Base-by-base conservation (phyloP, 768 basidiomycete species). In the Boletales sp. region DNA sequence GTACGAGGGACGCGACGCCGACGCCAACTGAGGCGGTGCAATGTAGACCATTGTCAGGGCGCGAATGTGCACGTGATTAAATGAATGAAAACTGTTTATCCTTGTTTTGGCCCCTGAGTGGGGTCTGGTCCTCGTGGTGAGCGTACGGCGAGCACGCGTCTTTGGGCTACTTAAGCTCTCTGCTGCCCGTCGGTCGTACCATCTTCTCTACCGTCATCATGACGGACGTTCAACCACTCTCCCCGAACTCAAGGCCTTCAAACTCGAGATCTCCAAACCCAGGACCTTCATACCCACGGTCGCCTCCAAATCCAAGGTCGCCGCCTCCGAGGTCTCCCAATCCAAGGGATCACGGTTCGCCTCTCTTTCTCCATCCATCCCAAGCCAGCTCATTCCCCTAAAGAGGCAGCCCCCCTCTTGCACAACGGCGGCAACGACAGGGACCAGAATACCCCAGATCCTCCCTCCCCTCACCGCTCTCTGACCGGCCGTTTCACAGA, bases 351-450 rank as follows among this genome's bases (percentile, higher is more conserved):
- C 74, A 78, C 66, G 84, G 84, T 80, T 35, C 40, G 64, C 36
- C 41, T 51, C 17, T 2, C 17, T 17, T 33, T 14, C 21, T 1
- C 9, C 9, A 12, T 9, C 21, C 36, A 15, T 18, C 21, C 14
- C 19, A 19, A 18, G n/a, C 44, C 39, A 12, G 28, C 58, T 57
- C 48, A 46, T 49, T 3, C 30, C 33, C 21, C 21, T 18, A 13
- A 64, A 89, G 88, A 90, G 68, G 65, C 78, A 25, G 82, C 84
- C 4, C 82, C 87, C 34, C 72, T 90, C 41, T 67, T 90, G 19
- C 73, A 74, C 51, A 75, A 80, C 61, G 65, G 73, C 28, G 76
- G 74, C 15, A 63, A 70, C 15, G 76, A 75, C 2, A 63, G 73
- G 37, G 69, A 75, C 46, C 69, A 65, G 28, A 63, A 57, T 40